Percentiles rank a stretch among this genome's conserved stretches.
Evolutionary conservation across 306 rosid species (phyloP).

Genomic region (Geum urbanum): DNA sequence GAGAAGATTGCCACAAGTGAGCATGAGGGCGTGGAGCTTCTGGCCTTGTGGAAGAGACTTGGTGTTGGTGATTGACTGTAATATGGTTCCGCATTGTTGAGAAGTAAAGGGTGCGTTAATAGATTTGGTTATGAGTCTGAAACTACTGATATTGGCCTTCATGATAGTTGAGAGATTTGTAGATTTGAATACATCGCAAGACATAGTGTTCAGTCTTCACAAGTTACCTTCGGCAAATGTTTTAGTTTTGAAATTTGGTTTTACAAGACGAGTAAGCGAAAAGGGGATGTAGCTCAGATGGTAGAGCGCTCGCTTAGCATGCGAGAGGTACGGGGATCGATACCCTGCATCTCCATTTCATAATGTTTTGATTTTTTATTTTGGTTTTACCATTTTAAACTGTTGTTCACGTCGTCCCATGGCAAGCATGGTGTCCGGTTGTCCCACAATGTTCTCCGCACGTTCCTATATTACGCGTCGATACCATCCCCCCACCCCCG

Average conservation of each 20-base stretch:
- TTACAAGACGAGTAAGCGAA: no score
- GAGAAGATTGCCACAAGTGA: conserved; percentile 37
- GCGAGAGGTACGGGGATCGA: conserved; percentile 95
- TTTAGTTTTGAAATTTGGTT: no score
- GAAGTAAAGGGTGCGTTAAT: conserved; percentile 31
- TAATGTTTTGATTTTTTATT: no score
- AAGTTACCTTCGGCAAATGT: no score
- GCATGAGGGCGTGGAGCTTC: conserved; percentile 43
- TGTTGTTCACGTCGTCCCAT: neutral
- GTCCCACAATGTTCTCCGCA: conserved; percentile 50
- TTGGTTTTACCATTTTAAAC: no score
- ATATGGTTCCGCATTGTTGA: conserved; percentile 46
- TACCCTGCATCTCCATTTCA: conserved; percentile 79
- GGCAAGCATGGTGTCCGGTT: conserved; percentile 22
- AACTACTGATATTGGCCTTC: conserved; percentile 24
- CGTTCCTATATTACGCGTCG: conserved; percentile 30
- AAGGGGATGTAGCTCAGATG: conserved; percentile 94
- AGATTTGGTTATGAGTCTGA: conserved; percentile 22
- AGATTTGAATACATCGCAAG: neutral
- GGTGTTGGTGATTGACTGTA: conserved; percentile 46
- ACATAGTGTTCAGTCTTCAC: neutral
- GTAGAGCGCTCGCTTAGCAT: conserved; percentile 99
- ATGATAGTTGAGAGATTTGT: conserved; percentile 11
- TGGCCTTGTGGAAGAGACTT: conserved; percentile 37
- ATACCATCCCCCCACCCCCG: conserved; percentile 11